Evolutionary conservation across 352 stramenopile genomes (phyloP).

Genomic region (Pythium pyrilobum): DNA sequence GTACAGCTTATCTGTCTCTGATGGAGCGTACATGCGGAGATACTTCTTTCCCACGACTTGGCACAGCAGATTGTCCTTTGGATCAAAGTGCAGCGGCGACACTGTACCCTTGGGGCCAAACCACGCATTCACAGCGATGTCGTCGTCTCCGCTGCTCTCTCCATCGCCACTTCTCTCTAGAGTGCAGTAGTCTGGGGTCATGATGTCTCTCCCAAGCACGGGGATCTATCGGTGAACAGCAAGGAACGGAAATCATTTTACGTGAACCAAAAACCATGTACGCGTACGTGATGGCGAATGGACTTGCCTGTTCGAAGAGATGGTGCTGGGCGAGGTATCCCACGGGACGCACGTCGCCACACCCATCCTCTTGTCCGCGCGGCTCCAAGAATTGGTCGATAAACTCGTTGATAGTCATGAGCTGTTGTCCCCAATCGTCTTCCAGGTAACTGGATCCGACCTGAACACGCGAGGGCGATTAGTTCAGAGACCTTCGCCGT

Average conservation of each 20-base stretch:
- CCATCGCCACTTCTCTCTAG: constrained; percentile 39
- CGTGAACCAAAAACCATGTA: too few relatives aligned
- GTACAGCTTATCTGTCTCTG: constrained; percentile 72
- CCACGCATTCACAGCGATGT: constrained; percentile 85
- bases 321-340: constrained; percentile 88
- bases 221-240: constrained; percentile 50
- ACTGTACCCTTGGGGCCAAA: constrained; percentile 77
- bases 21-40: constrained; percentile 68
- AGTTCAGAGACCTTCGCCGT: background rate
- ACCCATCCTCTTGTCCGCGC: too few relatives aligned
- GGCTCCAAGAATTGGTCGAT: constrained; percentile 49
- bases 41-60: constrained; percentile 86
- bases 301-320: constrained; percentile 83
- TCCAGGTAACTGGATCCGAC: constrained; percentile 75
- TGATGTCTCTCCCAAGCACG: constrained; percentile 68
- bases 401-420: constrained; percentile 81
- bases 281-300: background rate
- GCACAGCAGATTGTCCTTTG: constrained; percentile 87
- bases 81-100: constrained; percentile 86
- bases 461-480: constrained; percentile 13
- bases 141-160: constrained; percentile 41
- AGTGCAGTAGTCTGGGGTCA: constrained; percentile 86
- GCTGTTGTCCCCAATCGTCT: constrained; percentile 71
- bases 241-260: background rate
- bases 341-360: background rate